phyloP scores from a whole-genome alignment of 2,329 filamentous ascomycete species.

The Seiridium cupressi region DNA sequence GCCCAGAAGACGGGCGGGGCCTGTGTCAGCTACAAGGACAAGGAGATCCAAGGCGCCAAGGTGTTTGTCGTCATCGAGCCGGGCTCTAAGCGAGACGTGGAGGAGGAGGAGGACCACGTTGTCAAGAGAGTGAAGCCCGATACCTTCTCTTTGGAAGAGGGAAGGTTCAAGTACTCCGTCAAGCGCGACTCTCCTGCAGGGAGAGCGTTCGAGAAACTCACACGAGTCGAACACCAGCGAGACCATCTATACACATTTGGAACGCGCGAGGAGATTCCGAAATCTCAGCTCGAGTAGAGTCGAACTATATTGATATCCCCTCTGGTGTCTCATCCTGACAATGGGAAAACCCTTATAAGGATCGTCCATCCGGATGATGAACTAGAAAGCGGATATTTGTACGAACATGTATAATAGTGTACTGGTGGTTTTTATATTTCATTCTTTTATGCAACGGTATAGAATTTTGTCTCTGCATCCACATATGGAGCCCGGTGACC shows the following conservation, averaged over 20 bases:
- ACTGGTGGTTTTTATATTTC: not conserved
- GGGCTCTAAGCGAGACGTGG: not conserved
- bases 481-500: not conserved
- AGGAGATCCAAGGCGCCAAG: not conserved
- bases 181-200: not conserved
- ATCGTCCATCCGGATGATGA: not conserved
- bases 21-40: not conserved
- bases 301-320: not conserved
- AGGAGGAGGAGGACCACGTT: not conserved
- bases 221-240: not conserved
- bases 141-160: not conserved
- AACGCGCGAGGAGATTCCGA: not conserved
- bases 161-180: not conserved
- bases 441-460: not conserved
- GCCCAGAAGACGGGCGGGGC: not conserved
- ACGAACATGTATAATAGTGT: not conserved
- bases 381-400: not conserved
- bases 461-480: too few species aligned
- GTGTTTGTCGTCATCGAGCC: not conserved
- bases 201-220: not conserved
- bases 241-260: not conserved
- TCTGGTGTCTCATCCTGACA: not conserved
- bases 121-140: not conserved
- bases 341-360: not conserved
- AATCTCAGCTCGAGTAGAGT: not conserved